Evolutionary conservation across 2,329 filamentous ascomycete genomes (phyloP).

Genomic region (Pseudocercospora musae): DNA sequence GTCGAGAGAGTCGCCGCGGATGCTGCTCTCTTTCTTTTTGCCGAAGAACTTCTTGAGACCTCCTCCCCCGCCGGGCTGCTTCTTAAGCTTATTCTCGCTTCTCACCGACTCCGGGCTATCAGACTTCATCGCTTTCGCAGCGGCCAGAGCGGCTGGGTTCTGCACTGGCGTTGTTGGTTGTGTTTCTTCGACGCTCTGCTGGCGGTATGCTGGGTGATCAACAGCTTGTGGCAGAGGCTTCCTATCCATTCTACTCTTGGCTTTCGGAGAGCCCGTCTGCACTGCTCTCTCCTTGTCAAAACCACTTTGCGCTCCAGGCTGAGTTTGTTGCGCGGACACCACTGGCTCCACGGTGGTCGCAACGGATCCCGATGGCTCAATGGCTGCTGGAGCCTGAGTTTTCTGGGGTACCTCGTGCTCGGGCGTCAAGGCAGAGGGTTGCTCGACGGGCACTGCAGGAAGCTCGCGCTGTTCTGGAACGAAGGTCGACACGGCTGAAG

Average conservation of each 20-base stretch:
- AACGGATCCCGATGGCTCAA: conserved; percentile 3
- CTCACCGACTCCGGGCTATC: conserved; percentile 28
- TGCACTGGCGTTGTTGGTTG: conserved; percentile 30
- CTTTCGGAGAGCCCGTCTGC: conserved; percentile 14
- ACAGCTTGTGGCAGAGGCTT: conserved; percentile 35
- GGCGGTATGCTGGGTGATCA: conserved; percentile 44
- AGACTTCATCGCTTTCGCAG: conserved; percentile 34
- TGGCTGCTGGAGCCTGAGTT: conserved; percentile 1
- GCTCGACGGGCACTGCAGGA: conserved; percentile 1
- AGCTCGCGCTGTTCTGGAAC: conserved; percentile 2
- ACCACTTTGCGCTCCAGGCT: conserved; percentile 5
- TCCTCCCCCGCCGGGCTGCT: conserved; percentile 40
- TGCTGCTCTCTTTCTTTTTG: conserved; percentile 56
- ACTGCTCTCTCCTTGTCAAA: conserved; percentile 25
- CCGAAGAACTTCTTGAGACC: conserved; percentile 64
- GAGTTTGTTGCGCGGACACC: conserved; percentile 5
- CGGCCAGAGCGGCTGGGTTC: conserved; percentile 31
- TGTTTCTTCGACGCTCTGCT: conserved; percentile 21
- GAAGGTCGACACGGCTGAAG: conserved; percentile 5
- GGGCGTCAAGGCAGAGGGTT: conserved; percentile 12
- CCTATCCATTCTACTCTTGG: conserved; percentile 26
- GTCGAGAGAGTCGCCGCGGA: conserved; percentile 45
- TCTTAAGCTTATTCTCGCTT: conserved; percentile 35
- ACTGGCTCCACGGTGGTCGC: conserved; percentile 5
- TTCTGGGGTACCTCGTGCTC: conserved; percentile 18